A percentile compares a stretch with the other conserved stretches of the same genome.
These are phyloP conservation scores for Geotrichum fermentans DNA, from an alignment of 1,139 yeast genomes.

Conservation along the genomic window DNA sequence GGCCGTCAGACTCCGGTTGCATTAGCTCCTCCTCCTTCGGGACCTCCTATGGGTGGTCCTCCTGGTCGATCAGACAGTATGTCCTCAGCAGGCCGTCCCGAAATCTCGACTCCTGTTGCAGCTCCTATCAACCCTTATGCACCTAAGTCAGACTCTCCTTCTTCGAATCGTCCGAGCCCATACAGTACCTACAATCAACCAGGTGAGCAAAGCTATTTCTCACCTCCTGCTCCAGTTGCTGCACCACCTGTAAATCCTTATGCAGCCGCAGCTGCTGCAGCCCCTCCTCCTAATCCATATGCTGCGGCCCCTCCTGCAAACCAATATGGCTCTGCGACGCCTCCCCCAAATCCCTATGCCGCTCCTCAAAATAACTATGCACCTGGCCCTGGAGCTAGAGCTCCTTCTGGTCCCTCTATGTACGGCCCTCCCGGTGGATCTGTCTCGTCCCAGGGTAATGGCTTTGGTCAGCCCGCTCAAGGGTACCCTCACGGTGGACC, in stretches of 20 bases:
- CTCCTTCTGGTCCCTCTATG: constrained; percentile 28
- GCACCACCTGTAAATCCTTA: constrained; percentile 26
- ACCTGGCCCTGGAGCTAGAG: constrained; percentile 24
- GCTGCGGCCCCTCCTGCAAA: constrained; percentile 30
- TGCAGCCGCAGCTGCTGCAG: constrained; percentile 22
- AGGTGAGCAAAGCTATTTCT: constrained; percentile 17
- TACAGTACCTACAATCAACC: constrained; percentile 18
- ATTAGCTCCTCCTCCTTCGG: constrained; percentile 26
- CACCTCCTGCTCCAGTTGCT: constrained; percentile 17
- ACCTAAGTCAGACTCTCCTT: constrained; percentile 25
- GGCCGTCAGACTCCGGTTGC: constrained; percentile 26
- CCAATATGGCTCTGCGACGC: constrained; percentile 22
- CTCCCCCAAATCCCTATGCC: constrained; percentile 20
- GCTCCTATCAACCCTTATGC: constrained; percentile 35
- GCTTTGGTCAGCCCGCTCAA: constrained; percentile 19
- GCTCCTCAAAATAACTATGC: constrained; percentile 30
- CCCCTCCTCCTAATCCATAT: constrained; percentile 19
- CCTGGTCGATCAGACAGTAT: constrained; percentile 37
- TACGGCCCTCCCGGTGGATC: constrained; percentile 29
- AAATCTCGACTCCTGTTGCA: constrained; percentile 20
- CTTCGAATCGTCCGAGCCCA: constrained; percentile 21
- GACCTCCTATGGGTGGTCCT: constrained; percentile 21
- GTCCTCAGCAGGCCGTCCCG: constrained; percentile 26
- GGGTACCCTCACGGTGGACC: constrained; percentile 20
- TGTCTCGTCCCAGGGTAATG: constrained; percentile 12